Evolutionary conservation across 139 green algal species (phyloP), one percentile per base, ranked within the genome.

Genomic region (Chlamydomonas incerta): DNA sequence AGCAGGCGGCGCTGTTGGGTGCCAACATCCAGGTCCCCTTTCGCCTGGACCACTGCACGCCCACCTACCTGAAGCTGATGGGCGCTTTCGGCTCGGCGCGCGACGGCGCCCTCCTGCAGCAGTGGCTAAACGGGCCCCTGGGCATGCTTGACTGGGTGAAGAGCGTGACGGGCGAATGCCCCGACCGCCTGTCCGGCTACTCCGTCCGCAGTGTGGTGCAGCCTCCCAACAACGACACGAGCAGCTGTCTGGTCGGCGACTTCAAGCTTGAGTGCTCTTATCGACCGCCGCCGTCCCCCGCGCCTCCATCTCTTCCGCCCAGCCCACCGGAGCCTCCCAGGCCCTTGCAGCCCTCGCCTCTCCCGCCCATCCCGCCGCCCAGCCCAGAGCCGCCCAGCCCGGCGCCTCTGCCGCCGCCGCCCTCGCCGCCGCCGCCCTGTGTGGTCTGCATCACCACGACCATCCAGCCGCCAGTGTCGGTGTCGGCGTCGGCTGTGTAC

Each of bases 101-200:
- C 10, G 74, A 82, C 23, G 74, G 74, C 34, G 28, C 60, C 34
- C 5, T 60, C 11, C 57, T 82, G 9, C n/a, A 71, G 37, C 2
- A 13, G 13, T 82, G 57, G 58, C 21, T 82, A 20, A 58, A 82
- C 34, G 33, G 58, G 15, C 6, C 58, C 3, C 47, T n/a, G 21
- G 73, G 73, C 35, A 37, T 82, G 74, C 74, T 58, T 34, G 23
- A 13, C 23, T 82, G 74, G 74, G 74, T 71, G 58, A 37, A 46
- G 33, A 34, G 13, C 1, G 47, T 82, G 29, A 72, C 74, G 10
- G 74, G 74, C 33, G 74, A 58, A 0, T 82, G 74, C 57, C n/a
- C 34, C 1, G 21, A 17, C 35, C 37, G 24, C 23, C 57, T 82
- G 23, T 24, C 35, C 1, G 74, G 74, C 13, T 82, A 72, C 57